Base-by-base conservation (phyloP, 495 filamentous ascomycete genomes). In the Aspergillus conjunctus region DNA sequence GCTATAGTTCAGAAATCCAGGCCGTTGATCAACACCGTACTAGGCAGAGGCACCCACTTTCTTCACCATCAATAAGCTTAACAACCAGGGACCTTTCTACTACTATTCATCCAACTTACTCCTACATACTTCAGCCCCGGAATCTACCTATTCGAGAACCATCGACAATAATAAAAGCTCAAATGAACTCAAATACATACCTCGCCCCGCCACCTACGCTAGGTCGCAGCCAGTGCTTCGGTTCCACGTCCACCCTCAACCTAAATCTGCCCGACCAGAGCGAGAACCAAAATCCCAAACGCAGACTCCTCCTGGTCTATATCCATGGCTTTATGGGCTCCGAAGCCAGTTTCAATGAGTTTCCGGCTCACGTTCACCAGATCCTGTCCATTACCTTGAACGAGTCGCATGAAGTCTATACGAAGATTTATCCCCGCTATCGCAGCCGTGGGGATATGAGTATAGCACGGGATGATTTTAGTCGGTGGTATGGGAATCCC, bases 251-350 rank as follows among this genome's bases (percentile, higher is more conserved):
- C 3, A 48, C 44, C 17, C 44, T 48, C 44, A 48, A 48, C 17
- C 44, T 48, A 21, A 48, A 17, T 21, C n/a, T 48, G 10, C n/a
- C 44, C n/a, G 43, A 46, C 18, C 43, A 46, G 43, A 37, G 34
- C 34, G 37, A 41, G 11, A 14, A n/a, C 15, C 37, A 41, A 4
- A 14, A n/a, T 41, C 37, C 37, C 14, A 76, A 69, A 58, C 68
- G 92, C 58, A 88, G 75, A 31, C 78, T 98, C 12, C 79, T 98
- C 1, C 64, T 97, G 10, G 74, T 98, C 21, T 97, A 91, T 69
- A 87, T 98, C 65, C 92, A 96, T 75, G 93, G 93, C 45, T 97
- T 97, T 77, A 91, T 92, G 85, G 93, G 93, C 30, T 88, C 89
- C 51, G 91, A 95, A 73, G 87, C 87, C 15, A 93, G 89, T 62